These are phyloP conservation scores for Nakazawaea anatomiae DNA, from an alignment of 805 yeast genomes.

Conservation along the genomic window DNA sequence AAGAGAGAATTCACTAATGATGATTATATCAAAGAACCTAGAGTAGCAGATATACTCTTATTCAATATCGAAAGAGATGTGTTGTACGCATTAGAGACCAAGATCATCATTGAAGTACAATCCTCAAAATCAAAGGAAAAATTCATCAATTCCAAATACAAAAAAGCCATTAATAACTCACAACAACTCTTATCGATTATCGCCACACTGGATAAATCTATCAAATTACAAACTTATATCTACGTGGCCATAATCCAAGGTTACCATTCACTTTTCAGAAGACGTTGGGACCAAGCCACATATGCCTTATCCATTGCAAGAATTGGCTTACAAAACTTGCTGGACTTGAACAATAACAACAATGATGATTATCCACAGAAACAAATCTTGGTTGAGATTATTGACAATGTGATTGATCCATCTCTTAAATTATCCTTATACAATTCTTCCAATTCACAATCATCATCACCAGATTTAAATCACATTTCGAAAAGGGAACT, in stretches of 20 bases:
- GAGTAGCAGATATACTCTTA: slow-evolving; percentile 54
- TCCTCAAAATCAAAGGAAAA: slow-evolving; percentile 40
- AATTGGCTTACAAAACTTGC: slow-evolving; percentile 52
- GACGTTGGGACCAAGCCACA: slow-evolving; percentile 51
- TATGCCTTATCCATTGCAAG: slow-evolving; percentile 53
- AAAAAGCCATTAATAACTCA: slow-evolving; percentile 47
- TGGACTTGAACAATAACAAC: slow-evolving; percentile 11
- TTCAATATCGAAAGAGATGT: slow-evolving; percentile 74
- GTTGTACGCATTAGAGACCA: slow-evolving; percentile 61
- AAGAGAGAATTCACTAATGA: slow-evolving; percentile 41
- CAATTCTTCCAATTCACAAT: slow-evolving; percentile 31
- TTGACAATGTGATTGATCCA: slow-evolving; percentile 60
- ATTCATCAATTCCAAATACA: slow-evolving; percentile 59
- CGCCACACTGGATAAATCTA: slow-evolving; percentile 22
- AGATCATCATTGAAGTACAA: slow-evolving; percentile 46
- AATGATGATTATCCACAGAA: slow-evolving; percentile 19
- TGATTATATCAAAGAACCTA: slow-evolving; percentile 43
- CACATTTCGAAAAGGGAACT: slow-evolving; percentile 41
- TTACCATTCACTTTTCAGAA: slow-evolving; percentile 40
- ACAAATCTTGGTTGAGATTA: slow-evolving; percentile 46
- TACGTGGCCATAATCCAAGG: slow-evolving; percentile 30
- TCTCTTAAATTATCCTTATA: slow-evolving; percentile 35
- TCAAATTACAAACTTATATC: slow-evolving; percentile 29
- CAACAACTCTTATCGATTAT: slow-evolving; percentile 36
- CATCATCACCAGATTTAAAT: slow-evolving; percentile 35